Base-by-base conservation (phyloP, 2,329 filamentous ascomycete species). In the Botrytis aclada region DNA sequence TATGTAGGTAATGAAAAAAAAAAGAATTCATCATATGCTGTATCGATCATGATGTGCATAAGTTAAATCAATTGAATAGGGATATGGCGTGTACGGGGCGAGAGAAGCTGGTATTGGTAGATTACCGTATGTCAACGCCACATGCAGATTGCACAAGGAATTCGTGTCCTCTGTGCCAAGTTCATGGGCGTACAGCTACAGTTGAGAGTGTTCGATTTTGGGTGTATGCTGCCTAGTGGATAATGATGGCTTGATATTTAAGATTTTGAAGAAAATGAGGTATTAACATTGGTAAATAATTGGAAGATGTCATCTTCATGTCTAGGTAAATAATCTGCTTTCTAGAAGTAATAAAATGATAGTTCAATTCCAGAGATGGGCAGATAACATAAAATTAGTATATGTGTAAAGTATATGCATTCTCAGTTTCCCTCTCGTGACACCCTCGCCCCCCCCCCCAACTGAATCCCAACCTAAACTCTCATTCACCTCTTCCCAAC, bases 401-500 rank as follows among this genome's bases (percentile, higher is more conserved):
- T 56, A 41, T 41, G n/a, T 25, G n/a, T 32, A 56, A 7, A 16
- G 34, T 43, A 39, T 56, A 56, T 41, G 34, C 37, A 69, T 41
- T 69, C 65, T 39, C 7, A 2, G 39, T n/a, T 41, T 6, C 25
- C 22, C 45, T 22, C 8, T 12, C n/a, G 29, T 47, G 39, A 12
- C 18, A 4, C 22, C 64, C 32, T 2, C 25, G 1, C n/a, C n/a
- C 39, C 39, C 39, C 41, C 16, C 41, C 16, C 1, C 22, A 14
- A 39, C 20, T 61, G 32, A 22, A 7, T 47, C 25, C 37, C 34
- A n/a, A 29, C 25, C 22, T 25, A 41, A 16, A 16, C 16, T 14
- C 12, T 47, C 18, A 69, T 18, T 41, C n/a, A 9, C 65, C 65
- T 18, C 65, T 69, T 18, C 60, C 70, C 22, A 71, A 51, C 72